Conservation (phyloP, 805 yeast species). For the Blastobotrys parvus region DNA sequence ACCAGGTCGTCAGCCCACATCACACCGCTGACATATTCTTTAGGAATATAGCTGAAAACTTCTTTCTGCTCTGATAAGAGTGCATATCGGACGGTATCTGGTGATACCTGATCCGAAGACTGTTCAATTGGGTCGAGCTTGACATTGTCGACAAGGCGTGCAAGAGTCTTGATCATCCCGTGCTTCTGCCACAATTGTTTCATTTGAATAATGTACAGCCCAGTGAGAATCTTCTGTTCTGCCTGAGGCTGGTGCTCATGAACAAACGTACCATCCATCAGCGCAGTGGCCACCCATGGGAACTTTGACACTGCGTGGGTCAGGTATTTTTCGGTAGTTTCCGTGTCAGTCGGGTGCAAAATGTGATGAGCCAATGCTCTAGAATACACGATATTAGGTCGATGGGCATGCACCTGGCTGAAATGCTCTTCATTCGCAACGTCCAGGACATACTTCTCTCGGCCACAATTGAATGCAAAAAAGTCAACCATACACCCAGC, state of each 20-base stretch:
- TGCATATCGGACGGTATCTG: slow-evolving; percentile 20
- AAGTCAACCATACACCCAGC: slow-evolving; percentile 76
- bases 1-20: slow-evolving; percentile 20
- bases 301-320: slow-evolving; percentile 43
- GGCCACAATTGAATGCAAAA: slow-evolving; percentile 60
- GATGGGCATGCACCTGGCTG: slow-evolving; percentile 38
- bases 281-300: slow-evolving; percentile 47
- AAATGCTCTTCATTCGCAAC: slow-evolving; percentile 40
- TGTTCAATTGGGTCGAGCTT: slow-evolving; percentile 4
- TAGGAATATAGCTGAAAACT: slow-evolving; percentile 15
- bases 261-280: slow-evolving; percentile 38
- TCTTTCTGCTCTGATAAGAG: slow-evolving; percentile 19
- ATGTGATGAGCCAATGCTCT: slow-evolving; percentile 50
- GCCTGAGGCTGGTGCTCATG: slow-evolving; percentile 6
- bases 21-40: slow-evolving; percentile 11
- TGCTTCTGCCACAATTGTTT: slow-evolving; percentile 16
- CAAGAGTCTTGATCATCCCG: slow-evolving; percentile 10
- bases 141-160: slow-evolving; percentile 3
- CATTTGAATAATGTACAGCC: slow-evolving; percentile 18
- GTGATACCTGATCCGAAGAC: slow-evolving; percentile 8
- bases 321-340: slow-evolving; percentile 36
- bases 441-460: slow-evolving; percentile 52
- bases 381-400: slow-evolving; percentile 61
- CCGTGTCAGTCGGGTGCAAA: slow-evolving; percentile 33
- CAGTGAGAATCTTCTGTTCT: slow-evolving; percentile 15